Evolutionary conservation across 192 early-diverging fungal genomes (phyloP), one percentile per base, ranked within the genome.

Genomic region (Mycoemilia scoparia): DNA sequence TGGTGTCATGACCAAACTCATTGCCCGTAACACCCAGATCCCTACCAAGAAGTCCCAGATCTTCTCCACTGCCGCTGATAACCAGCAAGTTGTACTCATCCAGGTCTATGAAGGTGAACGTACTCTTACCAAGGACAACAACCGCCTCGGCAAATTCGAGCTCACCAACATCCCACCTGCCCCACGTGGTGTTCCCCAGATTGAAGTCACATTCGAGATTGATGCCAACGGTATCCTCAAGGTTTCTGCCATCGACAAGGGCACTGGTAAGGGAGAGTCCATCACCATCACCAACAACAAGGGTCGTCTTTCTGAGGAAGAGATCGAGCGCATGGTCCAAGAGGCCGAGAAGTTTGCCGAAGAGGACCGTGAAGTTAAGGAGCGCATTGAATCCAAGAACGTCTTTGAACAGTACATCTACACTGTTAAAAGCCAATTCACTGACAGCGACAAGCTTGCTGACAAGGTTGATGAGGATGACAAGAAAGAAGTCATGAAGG

Each of bases 41-140:
- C 91, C 91, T 34, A 84, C 87, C 66, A 96, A 90, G 76, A 92
- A 90, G 74, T 83, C 87, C 40, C 87, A 96, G 66, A 90, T 92
- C 57, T 92, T 92, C 79, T 87, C 85, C 34, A 92, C 91, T 31
- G 86, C 85, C 42, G 82, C 77, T 32, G 88, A 96, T 70, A 96
- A 96, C 76, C 91, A 96, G 66, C 79, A 82, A 46, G 76, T 77
- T 24, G 91, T 96, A 34, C 70, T 88, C 43, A 96, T 96, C 61
- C 88, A 90, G 66, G 85, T 96, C 38, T 96, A 71, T 51, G 88
- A 96, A 70, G 91, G 91, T 62, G 91, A 92, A 66, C 79, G 87
- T 45, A 70, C 83, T 41, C 65, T 92, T 60, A 92, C 88, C 70
- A 96, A 92, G 79, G 82, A 96, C 69, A 96, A 96, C 82, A 87